Evolutionary conservation across 306 rosid species (phyloP), one percentile per base, ranked within the genome.

Genomic region (Cucumis melo): DNA sequence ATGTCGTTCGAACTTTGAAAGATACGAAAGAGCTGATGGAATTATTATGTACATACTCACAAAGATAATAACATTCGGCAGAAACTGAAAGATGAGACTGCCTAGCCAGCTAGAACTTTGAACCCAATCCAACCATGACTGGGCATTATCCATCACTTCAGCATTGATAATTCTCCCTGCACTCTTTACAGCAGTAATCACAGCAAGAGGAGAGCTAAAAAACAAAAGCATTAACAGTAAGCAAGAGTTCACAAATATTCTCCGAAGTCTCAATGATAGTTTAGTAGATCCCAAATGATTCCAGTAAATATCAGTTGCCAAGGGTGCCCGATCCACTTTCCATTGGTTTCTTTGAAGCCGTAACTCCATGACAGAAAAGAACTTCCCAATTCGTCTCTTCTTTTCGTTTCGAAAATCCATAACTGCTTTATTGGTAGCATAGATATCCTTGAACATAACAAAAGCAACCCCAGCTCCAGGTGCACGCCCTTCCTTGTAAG

Each of bases 321-420:
- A 83, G 23, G 99, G 97, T 20, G 99, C 99, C 10, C 96, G 89
- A 87, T 94, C 99, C 67, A 92, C 99, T 85, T 94, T 92, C 99
- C 99, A 94, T 68, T 94, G 95, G 86, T 87, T 94, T 82, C 97
- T 89, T 75, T 85, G 81, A 36, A 94, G 80, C 17, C 98, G 90
- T 74, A 92, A 76, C 80, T 94, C 99, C 87, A 80, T 32, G 3
- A 94, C 84, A 5, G 97, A 94, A 77, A 92, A 94, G 81, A 94
- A 94, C 83, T 87, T 88, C 76, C 99, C 97, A 77, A 89, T 85
- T 73, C 92, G 83, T 81, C 86, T 91, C 87, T 82, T 82, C 85
- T 86, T 92, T 80, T 94, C 99, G 21, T 92, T 91, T 81, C 79
- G 89, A 78, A 94, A 94, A 83, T 94, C 99, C 87, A 89, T 89